These are phyloP conservation scores for Drosera capensis DNA, from an alignment of 148 eudicot species.

Conservation along the genomic window DNA sequence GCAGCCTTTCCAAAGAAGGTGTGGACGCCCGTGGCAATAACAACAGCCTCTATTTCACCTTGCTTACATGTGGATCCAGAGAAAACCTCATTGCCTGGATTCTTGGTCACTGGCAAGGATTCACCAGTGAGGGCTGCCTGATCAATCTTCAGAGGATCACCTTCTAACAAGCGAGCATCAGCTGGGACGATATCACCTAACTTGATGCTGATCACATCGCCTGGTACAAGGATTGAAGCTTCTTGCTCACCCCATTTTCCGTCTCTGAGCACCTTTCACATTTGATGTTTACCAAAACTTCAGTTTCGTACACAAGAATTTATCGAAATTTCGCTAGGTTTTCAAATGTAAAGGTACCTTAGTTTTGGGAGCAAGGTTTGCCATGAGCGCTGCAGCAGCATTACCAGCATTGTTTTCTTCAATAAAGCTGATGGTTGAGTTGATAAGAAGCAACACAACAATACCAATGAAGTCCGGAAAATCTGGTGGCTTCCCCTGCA, in stretches of 20 bases:
- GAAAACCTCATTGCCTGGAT: slow-evolving; percentile 46
- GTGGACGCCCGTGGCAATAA: slow-evolving; percentile 66
- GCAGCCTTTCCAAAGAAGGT: slow-evolving; percentile 84
- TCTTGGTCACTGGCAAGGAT: slow-evolving; percentile 51
- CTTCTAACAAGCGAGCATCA: slow-evolving; percentile 67
- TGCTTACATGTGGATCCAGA: slow-evolving; percentile 77
- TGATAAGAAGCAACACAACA: slow-evolving; percentile 43
- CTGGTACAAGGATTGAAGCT: slow-evolving; percentile 56
- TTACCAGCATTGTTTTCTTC: slow-evolving; percentile 67
- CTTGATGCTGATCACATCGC: slow-evolving; percentile 60
- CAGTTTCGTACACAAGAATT: no score
- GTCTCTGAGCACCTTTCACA: slow-evolving; percentile 55
- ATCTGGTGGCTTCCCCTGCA: slow-evolving; percentile 56
- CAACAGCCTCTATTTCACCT: slow-evolving; percentile 67
- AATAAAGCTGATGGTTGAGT: slow-evolving; percentile 65
- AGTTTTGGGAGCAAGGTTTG: slow-evolving; percentile 55
- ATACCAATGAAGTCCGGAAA: slow-evolving; percentile 77
- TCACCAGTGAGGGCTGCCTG: slow-evolving; percentile 79
- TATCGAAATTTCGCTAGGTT: no score
- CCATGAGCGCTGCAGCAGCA: slow-evolving; percentile 77
- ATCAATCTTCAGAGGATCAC: slow-evolving; percentile 65
- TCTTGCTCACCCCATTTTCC: slow-evolving; percentile 67
- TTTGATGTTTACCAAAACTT: no score
- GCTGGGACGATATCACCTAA: slow-evolving; percentile 80
- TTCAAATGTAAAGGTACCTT: slow-evolving; percentile 16